Conservation (phyloP, 1,284 basidiomycete genomes). For the Xerocomus amazonicus region DNA sequence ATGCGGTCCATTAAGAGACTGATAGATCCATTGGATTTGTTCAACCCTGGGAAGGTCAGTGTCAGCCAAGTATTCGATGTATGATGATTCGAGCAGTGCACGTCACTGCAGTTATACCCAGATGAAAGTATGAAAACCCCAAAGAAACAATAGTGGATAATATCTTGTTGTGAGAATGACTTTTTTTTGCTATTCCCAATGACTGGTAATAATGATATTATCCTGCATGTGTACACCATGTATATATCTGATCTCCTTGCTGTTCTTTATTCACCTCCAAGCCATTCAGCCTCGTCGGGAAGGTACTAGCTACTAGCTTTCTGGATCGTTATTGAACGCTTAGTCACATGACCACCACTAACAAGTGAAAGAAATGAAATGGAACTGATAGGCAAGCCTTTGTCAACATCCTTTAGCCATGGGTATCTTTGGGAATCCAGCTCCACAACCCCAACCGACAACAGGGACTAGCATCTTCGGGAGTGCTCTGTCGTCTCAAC, state of each 20-base stretch:
- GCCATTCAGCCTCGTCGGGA: no score
- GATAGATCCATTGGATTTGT: conserved; percentile 73
- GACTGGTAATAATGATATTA: no score
- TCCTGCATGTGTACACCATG: no score
- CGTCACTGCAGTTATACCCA: conserved; percentile 19
- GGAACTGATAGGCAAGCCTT: background rate
- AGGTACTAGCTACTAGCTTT: no score
- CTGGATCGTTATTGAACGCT: no score
- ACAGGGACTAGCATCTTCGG: conserved; percentile 19
- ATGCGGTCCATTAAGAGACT: conserved; percentile 82
- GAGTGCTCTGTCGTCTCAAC: conserved; percentile 12
- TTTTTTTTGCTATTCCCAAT: background rate
- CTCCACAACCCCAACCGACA: conserved; percentile 15
- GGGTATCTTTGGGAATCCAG: conserved; percentile 19
- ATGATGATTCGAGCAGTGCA: background rate
- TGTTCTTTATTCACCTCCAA: no score
- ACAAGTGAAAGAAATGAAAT: no score
- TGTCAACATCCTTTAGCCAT: conserved; percentile 4
- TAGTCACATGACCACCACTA: no score
- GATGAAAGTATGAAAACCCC: conserved; percentile 25
- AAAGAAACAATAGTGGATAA: conserved; percentile 6
- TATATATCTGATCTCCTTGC: no score
- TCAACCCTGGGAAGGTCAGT: conserved; percentile 82
- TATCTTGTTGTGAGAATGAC: no score
- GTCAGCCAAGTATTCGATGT: background rate